Evolutionary conservation across 2,329 filamentous ascomycete species (phyloP).

Genomic region (Penicillium sp.): DNA sequence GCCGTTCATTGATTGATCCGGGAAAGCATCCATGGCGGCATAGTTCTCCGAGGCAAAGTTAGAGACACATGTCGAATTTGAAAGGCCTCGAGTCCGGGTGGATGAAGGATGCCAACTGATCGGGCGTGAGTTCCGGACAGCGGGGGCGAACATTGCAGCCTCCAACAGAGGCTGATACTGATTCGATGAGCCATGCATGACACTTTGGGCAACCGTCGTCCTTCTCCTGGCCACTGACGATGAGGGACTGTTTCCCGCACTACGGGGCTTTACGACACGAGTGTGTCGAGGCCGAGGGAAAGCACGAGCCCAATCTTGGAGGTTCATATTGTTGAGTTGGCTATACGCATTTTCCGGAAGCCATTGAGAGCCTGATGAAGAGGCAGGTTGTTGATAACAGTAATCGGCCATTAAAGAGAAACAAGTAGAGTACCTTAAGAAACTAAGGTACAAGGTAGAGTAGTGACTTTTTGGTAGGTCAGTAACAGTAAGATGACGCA

Average conservation of each 20-base stretch:
- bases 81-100: slow-evolving; percentile 30
- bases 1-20: slow-evolving; percentile 18
- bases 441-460: neutral
- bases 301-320: slow-evolving; percentile 45
- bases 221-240: slow-evolving; percentile 47
- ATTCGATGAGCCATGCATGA: slow-evolving; percentile 43
- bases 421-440: neutral
- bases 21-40: slow-evolving; percentile 14
- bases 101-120: slow-evolving; percentile 72
- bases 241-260: slow-evolving; percentile 64
- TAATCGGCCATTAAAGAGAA: slow-evolving; percentile 29
- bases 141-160: slow-evolving; percentile 37
- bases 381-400: slow-evolving; percentile 26
- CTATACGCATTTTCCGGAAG: slow-evolving; percentile 19
- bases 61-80: slow-evolving; percentile 21
- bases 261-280: slow-evolving; percentile 59
- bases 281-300: slow-evolving; percentile 48
- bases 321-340: slow-evolving; percentile 23
- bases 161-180: slow-evolving; percentile 44
- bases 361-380: slow-evolving; percentile 28
- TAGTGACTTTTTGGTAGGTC: slow-evolving; percentile 2
- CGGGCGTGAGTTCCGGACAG: slow-evolving; percentile 50
- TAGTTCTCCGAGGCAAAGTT: slow-evolving; percentile 19
- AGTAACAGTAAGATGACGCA: neutral
- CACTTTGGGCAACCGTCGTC: slow-evolving; percentile 49